phyloP scores from a whole-genome alignment of 371 early-diverging fungal genomes.

The Saksenaea oblongispora region DNA sequence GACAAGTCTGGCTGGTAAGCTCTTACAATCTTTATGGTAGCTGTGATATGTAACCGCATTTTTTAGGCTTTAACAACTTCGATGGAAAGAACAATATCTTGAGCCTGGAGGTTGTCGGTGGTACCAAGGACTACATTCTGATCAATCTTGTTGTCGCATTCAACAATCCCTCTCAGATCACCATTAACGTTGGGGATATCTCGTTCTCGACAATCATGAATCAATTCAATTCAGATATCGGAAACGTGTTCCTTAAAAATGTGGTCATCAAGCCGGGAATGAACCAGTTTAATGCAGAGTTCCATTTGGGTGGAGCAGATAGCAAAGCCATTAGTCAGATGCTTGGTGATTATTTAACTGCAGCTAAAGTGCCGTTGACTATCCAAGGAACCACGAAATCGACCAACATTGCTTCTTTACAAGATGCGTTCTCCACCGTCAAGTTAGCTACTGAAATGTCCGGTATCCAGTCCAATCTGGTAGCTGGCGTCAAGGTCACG shows the following conservation, averaged over 20 bases:
- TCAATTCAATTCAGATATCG: constrained; percentile 16
- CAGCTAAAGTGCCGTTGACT: constrained; percentile 43
- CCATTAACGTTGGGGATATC: constrained; percentile 47
- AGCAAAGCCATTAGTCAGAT: constrained; percentile 25
- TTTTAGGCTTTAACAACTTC: constrained; percentile 44
- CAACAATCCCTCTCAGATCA: constrained; percentile 53
- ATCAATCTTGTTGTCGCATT: constrained; percentile 41
- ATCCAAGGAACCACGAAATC: constrained; percentile 42
- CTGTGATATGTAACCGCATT: neutral
- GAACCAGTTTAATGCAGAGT: neutral
- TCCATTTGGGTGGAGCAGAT: constrained; percentile 29
- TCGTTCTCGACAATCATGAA: constrained; percentile 30
- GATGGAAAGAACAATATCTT: constrained; percentile 43
- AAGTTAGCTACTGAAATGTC: constrained; percentile 43
- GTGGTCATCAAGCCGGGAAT: neutral
- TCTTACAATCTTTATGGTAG: constrained; percentile 9
- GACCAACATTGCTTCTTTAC: constrained; percentile 44
- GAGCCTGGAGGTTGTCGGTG: constrained; percentile 44
- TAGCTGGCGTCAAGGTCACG: constrained; percentile 28
- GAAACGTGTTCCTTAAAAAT: constrained; percentile 15
- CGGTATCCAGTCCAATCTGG: constrained; percentile 47
- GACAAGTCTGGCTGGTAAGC: constrained; percentile 53
- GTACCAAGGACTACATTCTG: constrained; percentile 32
- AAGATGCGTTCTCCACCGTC: constrained; percentile 45
- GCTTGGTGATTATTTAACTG: constrained; percentile 39